Evolutionary conservation across 2,329 filamentous ascomycete genomes (phyloP).

Genomic region (Ophiostoma ips): DNA sequence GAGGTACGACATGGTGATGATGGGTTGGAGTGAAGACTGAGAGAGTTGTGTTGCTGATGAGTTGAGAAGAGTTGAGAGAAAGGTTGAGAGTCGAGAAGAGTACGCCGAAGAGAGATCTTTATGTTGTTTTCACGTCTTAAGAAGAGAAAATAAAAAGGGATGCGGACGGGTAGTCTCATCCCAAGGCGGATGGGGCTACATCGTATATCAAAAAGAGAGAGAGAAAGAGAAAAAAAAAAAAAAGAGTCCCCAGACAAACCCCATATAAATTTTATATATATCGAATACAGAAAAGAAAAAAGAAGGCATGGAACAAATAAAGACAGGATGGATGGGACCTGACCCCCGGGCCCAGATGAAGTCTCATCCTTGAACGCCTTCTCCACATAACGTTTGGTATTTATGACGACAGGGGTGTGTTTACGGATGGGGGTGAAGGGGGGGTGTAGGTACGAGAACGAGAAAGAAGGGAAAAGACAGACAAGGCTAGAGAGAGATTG

Average conservation of each 20-base stretch:
- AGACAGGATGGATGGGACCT: neutral
- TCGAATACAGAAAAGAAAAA: neutral
- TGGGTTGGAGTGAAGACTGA: too few relatives aligned
- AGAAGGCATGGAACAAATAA: slow-evolving; percentile 1
- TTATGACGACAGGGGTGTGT: neutral
- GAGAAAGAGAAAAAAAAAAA: neutral
- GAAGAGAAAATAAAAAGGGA: neutral
- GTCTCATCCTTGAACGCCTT: neutral
- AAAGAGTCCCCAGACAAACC: too few relatives aligned
- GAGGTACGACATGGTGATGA: slow-evolving; percentile 12
- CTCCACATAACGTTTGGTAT: neutral
- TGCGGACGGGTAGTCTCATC: neutral
- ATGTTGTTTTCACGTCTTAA: too few relatives aligned
- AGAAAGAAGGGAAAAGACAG: too few relatives aligned
- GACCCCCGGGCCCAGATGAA: slow-evolving; percentile 1
- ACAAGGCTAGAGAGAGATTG: neutral
- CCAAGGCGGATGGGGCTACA: neutral
- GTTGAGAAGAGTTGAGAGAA: neutral
- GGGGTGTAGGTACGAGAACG: too few relatives aligned
- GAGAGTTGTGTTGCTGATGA: neutral
- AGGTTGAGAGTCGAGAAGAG: neutral
- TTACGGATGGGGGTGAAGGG: neutral
- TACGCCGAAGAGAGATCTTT: neutral
- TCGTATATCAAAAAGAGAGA: neutral
- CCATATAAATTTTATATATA: too few relatives aligned